These are phyloP conservation scores for Mitragyna speciosa DNA, from an alignment of 257 asterid species.

Conservation along the genomic window DNA sequence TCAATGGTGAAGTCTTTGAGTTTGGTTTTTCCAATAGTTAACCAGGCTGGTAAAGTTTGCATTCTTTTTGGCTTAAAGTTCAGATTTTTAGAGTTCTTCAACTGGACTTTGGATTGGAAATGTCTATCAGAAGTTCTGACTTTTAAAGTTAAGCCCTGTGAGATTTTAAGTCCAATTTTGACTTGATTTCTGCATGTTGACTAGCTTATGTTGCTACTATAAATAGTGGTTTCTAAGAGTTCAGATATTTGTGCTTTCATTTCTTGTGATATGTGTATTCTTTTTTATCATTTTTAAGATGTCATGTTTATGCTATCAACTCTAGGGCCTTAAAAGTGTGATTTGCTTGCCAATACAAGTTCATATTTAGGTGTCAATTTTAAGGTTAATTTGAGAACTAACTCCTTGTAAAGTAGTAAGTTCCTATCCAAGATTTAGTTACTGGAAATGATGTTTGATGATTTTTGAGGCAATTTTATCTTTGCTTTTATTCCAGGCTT, in stretches of 20 bases:
- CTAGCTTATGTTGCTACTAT: background rate
- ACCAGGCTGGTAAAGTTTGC: constrained; percentile 3
- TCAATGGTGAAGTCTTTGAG: too few species aligned
- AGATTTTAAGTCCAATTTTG: background rate
- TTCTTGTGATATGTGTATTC: background rate
- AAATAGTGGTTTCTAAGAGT: background rate
- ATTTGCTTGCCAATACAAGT: background rate
- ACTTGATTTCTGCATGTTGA: background rate
- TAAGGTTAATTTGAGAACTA: background rate
- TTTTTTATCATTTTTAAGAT: background rate
- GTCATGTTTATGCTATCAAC: background rate
- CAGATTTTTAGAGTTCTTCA: background rate
- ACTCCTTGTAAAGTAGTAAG: background rate
- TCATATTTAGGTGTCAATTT: background rate
- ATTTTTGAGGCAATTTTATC: background rate
- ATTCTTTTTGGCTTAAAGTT: background rate
- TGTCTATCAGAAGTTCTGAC: background rate
- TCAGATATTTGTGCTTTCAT: background rate
- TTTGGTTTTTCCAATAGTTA: constrained; percentile 5
- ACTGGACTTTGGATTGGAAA: background rate
- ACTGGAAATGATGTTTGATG: background rate
- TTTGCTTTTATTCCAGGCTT: constrained; percentile 38
- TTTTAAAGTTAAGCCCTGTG: too few species aligned
- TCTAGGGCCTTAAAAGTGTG: background rate
- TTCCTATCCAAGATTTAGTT: background rate